phyloP scores from a whole-genome alignment of 2,329 filamentous ascomycete species.

The Xylariaceae sp. region DNA sequence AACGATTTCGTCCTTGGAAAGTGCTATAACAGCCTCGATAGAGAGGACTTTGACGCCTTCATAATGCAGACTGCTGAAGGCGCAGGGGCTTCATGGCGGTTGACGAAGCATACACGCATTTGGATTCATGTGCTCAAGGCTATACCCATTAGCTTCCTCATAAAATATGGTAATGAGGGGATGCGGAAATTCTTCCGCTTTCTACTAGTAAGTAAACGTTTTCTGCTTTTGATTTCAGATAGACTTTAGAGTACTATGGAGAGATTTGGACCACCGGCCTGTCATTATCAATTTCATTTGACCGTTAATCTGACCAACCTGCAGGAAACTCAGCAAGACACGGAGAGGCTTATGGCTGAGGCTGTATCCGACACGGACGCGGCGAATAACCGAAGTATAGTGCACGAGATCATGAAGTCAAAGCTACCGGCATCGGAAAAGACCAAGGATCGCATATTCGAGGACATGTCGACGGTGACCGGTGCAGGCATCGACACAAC shows the following conservation, averaged over 20 bases:
- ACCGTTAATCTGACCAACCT: too few relatives aligned
- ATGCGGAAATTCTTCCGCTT: background rate
- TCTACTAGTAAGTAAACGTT: too few relatives aligned
- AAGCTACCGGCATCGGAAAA: background rate
- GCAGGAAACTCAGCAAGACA: background rate
- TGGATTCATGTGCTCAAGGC: background rate
- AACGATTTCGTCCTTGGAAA: constrained; percentile 17
- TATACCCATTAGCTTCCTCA: background rate
- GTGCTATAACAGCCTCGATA: constrained; percentile 13
- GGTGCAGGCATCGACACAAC: background rate
- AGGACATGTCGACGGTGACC: background rate
- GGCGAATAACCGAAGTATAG: background rate
- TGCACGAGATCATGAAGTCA: background rate
- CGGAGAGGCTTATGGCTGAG: background rate
- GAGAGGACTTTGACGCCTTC: constrained; percentile 2
- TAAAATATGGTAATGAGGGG: background rate
- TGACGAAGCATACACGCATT: background rate
- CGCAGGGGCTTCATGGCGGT: background rate
- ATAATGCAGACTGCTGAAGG: background rate
- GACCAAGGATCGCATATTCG: background rate
- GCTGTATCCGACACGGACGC: background rate
- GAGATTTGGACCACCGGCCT: too few relatives aligned
- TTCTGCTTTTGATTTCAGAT: too few relatives aligned
- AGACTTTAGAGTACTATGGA: too few relatives aligned
- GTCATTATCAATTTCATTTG: too few relatives aligned